A percentile compares a stretch with the other conserved stretches of the same genome.
Conservation (phyloP, 2,329 filamentous ascomycete species). For the Colletotrichum sp. region DNA sequence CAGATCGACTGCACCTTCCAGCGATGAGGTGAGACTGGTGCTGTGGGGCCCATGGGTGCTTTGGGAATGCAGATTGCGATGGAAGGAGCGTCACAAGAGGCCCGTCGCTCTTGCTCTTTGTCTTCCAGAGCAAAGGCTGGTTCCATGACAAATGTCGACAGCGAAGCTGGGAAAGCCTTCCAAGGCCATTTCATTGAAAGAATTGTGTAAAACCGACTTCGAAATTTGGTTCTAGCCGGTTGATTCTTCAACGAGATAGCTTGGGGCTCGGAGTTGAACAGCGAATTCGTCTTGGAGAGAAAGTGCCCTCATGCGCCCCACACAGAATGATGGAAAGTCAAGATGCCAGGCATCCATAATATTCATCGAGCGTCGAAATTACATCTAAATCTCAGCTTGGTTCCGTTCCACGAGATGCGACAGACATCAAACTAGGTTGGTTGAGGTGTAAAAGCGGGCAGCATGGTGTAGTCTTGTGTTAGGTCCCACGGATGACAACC, state of each 20-base stretch:
- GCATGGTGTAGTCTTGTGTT: not conserved
- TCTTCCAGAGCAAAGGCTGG: not conserved
- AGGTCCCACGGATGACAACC: not conserved
- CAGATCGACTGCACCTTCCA: not conserved
- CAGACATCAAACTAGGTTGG: not conserved
- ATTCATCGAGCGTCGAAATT: not conserved
- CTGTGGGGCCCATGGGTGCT: not conserved
- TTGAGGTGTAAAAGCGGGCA: not conserved
- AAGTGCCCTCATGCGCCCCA: not conserved
- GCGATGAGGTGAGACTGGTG: not conserved
- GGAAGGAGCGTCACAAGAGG: not conserved
- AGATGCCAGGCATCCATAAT: not conserved
- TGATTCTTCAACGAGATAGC: not conserved
- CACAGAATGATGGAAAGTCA: not conserved
- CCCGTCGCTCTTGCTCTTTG: not conserved
- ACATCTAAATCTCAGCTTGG: not conserved
- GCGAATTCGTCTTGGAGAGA: not conserved
- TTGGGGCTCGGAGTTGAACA: not conserved
- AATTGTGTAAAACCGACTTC: no score
- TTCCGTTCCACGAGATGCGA: not conserved
- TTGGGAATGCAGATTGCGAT: not conserved
- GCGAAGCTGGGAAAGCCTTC: not conserved
- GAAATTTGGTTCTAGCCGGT: no score
- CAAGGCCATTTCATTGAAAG: no score
- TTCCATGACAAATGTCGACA: not conserved